Conservation (phyloP, 768 basidiomycete genomes). For the Sutorius australiensis region DNA sequence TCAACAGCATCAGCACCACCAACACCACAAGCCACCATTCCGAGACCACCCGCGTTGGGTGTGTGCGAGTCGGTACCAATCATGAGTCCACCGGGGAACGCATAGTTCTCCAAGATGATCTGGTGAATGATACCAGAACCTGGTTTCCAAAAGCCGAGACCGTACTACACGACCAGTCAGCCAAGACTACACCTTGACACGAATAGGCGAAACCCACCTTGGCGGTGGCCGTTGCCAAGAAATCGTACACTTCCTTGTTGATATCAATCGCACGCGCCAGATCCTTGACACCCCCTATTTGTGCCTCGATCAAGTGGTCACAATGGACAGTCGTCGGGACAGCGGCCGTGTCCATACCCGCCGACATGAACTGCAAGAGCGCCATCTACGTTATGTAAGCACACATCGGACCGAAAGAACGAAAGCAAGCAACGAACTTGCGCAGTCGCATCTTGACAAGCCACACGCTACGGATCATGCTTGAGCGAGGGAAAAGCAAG, state of each 20-base stretch:
- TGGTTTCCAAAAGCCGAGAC: conserved; percentile 99
- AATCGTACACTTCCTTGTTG: conserved; percentile 99
- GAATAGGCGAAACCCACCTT: conserved; percentile 47
- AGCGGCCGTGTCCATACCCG: conserved; percentile 95
- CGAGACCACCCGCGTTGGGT: conserved; percentile 98
- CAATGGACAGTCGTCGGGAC: conserved; percentile 99
- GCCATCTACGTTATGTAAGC: conserved; percentile 76
- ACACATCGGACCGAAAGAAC: conserved; percentile 9
- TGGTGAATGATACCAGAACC: conserved; percentile 99
- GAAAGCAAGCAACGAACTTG: conserved; percentile 48
- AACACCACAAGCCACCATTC: conserved; percentile 99
- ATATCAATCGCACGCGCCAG: conserved; percentile 85
- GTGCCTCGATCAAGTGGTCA: conserved; percentile 98
- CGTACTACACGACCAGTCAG: conserved; percentile 55
- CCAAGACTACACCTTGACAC: not conserved
- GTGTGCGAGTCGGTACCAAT: conserved; percentile 99
- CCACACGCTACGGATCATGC: conserved; percentile 57
- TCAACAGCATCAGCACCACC: conserved; percentile 99
- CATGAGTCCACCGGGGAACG: conserved; percentile 98
- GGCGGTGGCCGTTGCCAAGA: conserved; percentile 94
- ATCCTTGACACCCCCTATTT: conserved; percentile 91
- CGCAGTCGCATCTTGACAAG: conserved; percentile 88
- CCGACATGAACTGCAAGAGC: conserved; percentile 99
- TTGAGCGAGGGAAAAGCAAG: conserved; percentile 1
- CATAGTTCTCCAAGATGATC: conserved; percentile 99